phyloP scores from a whole-genome alignment of 441 rosid genomes.

The Erodium trifolium region DNA sequence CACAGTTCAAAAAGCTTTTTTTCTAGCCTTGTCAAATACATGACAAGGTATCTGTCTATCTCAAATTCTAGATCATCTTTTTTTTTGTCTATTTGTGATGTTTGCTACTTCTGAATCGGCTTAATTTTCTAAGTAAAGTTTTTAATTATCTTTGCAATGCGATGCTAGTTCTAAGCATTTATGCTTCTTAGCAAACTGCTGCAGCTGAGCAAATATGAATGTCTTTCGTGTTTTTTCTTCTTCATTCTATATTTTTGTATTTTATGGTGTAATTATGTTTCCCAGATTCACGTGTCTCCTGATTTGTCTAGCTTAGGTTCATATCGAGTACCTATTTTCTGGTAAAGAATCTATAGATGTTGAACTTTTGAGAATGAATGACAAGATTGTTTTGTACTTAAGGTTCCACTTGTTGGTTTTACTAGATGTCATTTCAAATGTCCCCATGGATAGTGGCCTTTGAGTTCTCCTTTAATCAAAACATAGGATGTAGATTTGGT shows the following conservation, averaged over 20 bases:
- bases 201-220: background rate
- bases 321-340: background rate
- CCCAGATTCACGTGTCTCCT: background rate
- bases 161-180: background rate
- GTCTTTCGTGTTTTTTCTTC: background rate
- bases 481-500: background rate
- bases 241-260: background rate
- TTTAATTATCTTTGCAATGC: background rate
- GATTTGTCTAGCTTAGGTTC: background rate
- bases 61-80: background rate
- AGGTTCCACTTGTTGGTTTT: background rate
- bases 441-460: background rate
- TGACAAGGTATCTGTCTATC: constrained; percentile 46
- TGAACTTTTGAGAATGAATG: constrained; percentile 2
- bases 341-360: background rate
- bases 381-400: background rate
- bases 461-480: background rate
- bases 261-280: background rate
- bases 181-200: background rate
- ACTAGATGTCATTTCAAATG: too few relatives aligned
- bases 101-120: background rate
- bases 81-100: background rate
- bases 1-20: constrained; percentile 65
- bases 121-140: background rate
- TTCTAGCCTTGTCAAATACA: constrained; percentile 52